Conservation (phyloP, 805 yeast genomes). For the Priceomyces carsonii region DNA sequence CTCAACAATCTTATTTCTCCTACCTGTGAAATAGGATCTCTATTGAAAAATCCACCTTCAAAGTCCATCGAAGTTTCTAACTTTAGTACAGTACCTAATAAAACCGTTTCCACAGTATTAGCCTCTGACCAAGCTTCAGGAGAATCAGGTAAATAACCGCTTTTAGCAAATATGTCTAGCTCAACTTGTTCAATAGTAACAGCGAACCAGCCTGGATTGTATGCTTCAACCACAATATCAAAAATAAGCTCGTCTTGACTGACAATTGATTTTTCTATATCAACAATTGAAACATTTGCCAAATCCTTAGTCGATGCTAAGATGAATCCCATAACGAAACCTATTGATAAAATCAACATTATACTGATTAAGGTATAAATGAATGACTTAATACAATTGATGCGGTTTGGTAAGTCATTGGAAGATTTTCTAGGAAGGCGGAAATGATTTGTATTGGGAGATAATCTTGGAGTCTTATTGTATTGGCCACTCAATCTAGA, state of each 20-base stretch:
- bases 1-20: slow-evolving; percentile 71
- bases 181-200: slow-evolving; percentile 65
- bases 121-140: slow-evolving; percentile 13
- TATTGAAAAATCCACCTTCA: slow-evolving; percentile 73
- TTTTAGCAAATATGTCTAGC: slow-evolving; percentile 82
- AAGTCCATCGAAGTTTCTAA: slow-evolving; percentile 76
- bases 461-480: slow-evolving; percentile 19
- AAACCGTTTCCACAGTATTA: slow-evolving; percentile 55
- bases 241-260: slow-evolving; percentile 84
- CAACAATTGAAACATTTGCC: slow-evolving; percentile 58
- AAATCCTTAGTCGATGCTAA: slow-evolving; percentile 86
- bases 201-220: slow-evolving; percentile 83
- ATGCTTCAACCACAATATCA: slow-evolving; percentile 73
- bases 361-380: slow-evolving; percentile 48
- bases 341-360: slow-evolving; percentile 58
- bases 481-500: slow-evolving; percentile 15
- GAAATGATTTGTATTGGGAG: slow-evolving; percentile 24
- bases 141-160: slow-evolving; percentile 45
- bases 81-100: slow-evolving; percentile 66
- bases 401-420: slow-evolving; percentile 10
- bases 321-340: slow-evolving; percentile 80
- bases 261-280: slow-evolving; percentile 71
- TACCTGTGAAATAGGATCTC: slow-evolving; percentile 56
- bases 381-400: slow-evolving; percentile 29
- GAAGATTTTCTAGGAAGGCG: slow-evolving; percentile 33